Evolutionary conservation across 2,329 filamentous ascomycete species (phyloP).

Genomic region (Metarhizium album): DNA sequence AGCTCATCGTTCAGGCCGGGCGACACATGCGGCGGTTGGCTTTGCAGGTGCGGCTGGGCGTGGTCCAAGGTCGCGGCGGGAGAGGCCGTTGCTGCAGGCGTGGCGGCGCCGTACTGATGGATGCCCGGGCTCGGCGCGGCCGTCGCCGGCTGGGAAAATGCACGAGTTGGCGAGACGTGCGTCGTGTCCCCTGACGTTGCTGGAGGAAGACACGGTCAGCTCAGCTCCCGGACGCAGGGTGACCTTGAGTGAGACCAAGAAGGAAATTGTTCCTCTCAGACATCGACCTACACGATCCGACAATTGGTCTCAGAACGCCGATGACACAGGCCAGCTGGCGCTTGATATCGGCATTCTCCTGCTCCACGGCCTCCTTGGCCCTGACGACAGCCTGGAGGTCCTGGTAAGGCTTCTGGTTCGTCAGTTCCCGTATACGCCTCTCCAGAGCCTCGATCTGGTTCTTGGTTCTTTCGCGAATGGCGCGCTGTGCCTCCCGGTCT

Average conservation of each 20-base stretch:
- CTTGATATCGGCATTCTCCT: slow-evolving; percentile 71
- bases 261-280: neutral
- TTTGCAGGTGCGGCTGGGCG: neutral
- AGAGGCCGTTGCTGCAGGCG: neutral
- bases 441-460: slow-evolving; percentile 69
- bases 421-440: slow-evolving; percentile 61
- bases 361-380: slow-evolving; percentile 66
- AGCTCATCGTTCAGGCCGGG: neutral
- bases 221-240: no score
- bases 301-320: slow-evolving; percentile 50
- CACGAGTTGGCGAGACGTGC: slow-evolving; percentile 21
- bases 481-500: slow-evolving; percentile 78
- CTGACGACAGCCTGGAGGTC: slow-evolving; percentile 67
- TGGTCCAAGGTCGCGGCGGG: neutral
- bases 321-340: slow-evolving; percentile 55
- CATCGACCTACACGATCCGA: slow-evolving; percentile 26
- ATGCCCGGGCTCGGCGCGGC: neutral
- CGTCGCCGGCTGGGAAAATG: slow-evolving; percentile 12
- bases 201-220: neutral
- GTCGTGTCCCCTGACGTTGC: neutral
- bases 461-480: slow-evolving; percentile 73
- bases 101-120: neutral
- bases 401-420: slow-evolving; percentile 70
- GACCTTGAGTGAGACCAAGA: neutral
- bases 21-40: neutral